A percentile compares a stretch with the other conserved stretches of the same genome.
These are phyloP conservation scores for Picea mariana DNA, from an alignment of 83 land plant species.

Conservation along the genomic window DNA sequence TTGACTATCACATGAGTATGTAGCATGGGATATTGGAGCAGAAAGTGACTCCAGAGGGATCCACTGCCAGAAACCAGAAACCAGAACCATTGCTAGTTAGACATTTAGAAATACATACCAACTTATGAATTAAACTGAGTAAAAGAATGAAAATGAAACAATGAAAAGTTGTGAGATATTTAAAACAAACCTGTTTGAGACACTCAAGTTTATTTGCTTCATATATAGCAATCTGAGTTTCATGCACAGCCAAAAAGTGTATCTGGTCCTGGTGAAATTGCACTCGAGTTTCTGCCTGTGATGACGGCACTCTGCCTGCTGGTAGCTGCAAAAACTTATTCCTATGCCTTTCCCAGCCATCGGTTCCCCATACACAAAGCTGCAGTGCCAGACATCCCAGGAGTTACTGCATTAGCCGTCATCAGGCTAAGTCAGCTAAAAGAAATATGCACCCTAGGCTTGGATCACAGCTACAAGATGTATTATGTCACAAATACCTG, in stretches of 20 bases:
- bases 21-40: slow-evolving; percentile 67
- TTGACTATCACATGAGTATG: slow-evolving; percentile 84
- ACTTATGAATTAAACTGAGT: neutral
- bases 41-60: slow-evolving; percentile 51
- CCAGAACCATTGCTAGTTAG: neutral
- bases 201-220: slow-evolving; percentile 72
- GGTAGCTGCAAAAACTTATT: slow-evolving; percentile 59
- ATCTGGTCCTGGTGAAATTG: slow-evolving; percentile 77
- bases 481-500: slow-evolving; percentile 36
- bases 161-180: neutral
- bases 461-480: neutral
- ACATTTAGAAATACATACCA: neutral
- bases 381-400: slow-evolving; percentile 20
- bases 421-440: neutral
- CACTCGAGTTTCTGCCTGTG: slow-evolving; percentile 65
- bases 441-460: neutral
- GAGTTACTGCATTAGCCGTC: slow-evolving; percentile 7
- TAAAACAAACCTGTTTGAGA: slow-evolving; percentile 57
- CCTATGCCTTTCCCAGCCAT: slow-evolving; percentile 79
- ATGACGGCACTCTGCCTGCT: slow-evolving; percentile 47
- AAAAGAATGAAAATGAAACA: neutral
- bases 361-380: slow-evolving; percentile 71
- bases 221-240: slow-evolving; percentile 80
- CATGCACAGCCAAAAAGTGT: slow-evolving; percentile 74
- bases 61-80: slow-evolving; percentile 51